These are phyloP conservation scores for Ceriops tagal DNA, from an alignment of 345 rosid genomes.

Conservation along the genomic window DNA sequence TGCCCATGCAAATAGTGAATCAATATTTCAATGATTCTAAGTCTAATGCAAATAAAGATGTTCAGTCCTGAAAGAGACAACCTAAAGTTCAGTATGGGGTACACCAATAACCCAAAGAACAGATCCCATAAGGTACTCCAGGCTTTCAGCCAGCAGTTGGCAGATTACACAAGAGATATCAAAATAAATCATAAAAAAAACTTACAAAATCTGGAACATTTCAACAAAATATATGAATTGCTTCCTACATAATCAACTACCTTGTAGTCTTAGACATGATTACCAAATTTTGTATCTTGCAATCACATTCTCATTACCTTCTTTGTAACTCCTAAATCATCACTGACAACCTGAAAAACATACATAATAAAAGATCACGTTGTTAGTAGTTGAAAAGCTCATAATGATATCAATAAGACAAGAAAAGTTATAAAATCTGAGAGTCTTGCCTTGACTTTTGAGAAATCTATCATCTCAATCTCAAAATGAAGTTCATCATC, in stretches of 20 bases:
- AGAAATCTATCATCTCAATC: conserved; percentile 77
- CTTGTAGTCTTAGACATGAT: not conserved
- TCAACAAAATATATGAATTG: not conserved
- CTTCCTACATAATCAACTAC: not conserved
- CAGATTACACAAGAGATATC: not conserved
- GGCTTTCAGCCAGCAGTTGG: conserved; percentile 3
- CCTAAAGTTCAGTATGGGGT: not conserved
- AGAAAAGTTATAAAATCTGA: not conserved
- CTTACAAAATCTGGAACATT: not conserved
- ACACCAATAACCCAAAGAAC: conserved; percentile 1
- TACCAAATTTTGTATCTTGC: not conserved
- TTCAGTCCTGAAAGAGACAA: not conserved
- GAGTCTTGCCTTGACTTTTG: conserved; percentile 72
- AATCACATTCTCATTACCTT: conserved; percentile 45
- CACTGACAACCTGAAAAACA: conserved; percentile 65
- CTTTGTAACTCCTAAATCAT: conserved; percentile 85
- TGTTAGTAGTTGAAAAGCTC: not conserved
- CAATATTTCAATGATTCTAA: not conserved
- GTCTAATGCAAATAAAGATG: not conserved
- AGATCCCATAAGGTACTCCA: not conserved
- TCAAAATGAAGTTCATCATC: conserved; percentile 98
- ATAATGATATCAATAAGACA: not conserved
- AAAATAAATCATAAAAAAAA: not conserved
- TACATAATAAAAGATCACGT: not conserved
- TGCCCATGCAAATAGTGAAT: conserved; percentile 24